A percentile compares a stretch with the other conserved stretches of the same genome.
phyloP scores from a whole-genome alignment of 2,329 filamentous ascomycete genomes.

The Ilyonectria mors-panacis region DNA sequence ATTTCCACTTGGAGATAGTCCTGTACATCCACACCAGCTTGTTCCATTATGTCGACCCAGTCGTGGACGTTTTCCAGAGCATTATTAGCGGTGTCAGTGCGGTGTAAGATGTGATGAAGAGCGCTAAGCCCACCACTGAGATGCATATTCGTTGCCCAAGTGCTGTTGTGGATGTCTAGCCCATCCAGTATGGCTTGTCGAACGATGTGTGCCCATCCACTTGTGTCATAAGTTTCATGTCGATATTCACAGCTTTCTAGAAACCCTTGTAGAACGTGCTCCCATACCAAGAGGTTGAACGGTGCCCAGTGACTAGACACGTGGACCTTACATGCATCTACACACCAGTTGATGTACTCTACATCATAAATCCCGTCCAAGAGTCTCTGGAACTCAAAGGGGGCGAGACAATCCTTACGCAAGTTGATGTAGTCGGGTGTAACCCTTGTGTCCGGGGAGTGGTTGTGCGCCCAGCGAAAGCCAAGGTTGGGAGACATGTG shows the following conservation, averaged over 20 bases:
- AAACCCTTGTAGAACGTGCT: background rate
- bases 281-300: background rate
- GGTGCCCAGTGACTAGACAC: background rate
- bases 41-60: conserved; percentile 13
- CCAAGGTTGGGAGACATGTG: background rate
- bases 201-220: background rate
- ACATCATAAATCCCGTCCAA: background rate
- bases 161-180: background rate
- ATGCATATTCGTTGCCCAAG: background rate
- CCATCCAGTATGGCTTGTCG: background rate
- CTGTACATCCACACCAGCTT: conserved; percentile 7
- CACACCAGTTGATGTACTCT: background rate
- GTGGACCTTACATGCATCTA: background rate
- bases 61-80: background rate
- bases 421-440: background rate
- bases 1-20: conserved; percentile 20
- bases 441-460: background rate
- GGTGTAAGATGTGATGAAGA: background rate
- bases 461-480: accelerated
- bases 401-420: background rate
- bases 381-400: background rate
- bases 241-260: background rate
- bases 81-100: background rate
- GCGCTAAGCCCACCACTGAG: background rate
- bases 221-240: background rate